Evolutionary conservation across 371 early-diverging fungal species (phyloP).

Genomic region (Haplosporangium sp.): DNA sequence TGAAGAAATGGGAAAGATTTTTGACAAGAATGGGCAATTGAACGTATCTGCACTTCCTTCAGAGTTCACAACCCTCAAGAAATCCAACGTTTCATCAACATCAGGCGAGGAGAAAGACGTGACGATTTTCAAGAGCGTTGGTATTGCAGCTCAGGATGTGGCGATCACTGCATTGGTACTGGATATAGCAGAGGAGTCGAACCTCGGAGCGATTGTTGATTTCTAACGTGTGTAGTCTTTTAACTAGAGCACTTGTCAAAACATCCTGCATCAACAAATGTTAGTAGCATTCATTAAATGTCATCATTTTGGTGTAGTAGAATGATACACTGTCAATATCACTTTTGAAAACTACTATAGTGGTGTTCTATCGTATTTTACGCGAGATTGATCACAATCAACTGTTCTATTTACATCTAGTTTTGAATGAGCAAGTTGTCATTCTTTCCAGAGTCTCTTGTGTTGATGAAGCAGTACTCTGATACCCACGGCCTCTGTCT

Average conservation of each 20-base stretch:
- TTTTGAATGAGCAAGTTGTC: conserved; percentile 2
- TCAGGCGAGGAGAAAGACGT: conserved; percentile 37
- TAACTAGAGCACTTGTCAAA: too few relatives aligned
- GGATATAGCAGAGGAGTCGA: conserved; percentile 58
- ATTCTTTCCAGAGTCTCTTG: conserved; percentile 5
- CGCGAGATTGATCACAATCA: not conserved
- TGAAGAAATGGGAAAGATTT: conserved; percentile 62
- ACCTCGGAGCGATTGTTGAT: conserved; percentile 58
- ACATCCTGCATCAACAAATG: too few relatives aligned
- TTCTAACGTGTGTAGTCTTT: conserved; percentile 27
- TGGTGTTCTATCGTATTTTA: too few relatives aligned
- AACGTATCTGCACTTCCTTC: conserved; percentile 14
- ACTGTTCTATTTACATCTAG: not conserved
- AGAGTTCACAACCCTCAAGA: conserved; percentile 9
- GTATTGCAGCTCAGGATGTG: conserved; percentile 73
- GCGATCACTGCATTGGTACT: conserved; percentile 67
- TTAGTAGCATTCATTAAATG: too few relatives aligned
- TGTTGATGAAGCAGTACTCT: conserved; percentile 24
- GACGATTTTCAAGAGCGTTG: conserved; percentile 74
- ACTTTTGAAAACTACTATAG: too few relatives aligned
- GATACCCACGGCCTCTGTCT: conserved; percentile 23
- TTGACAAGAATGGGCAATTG: conserved; percentile 33
- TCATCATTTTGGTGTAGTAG: too few relatives aligned
- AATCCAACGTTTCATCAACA: not conserved
- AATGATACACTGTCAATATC: too few relatives aligned